Evolutionary conservation across 345 rosid species (phyloP).

Genomic region (Populus deltoides): DNA sequence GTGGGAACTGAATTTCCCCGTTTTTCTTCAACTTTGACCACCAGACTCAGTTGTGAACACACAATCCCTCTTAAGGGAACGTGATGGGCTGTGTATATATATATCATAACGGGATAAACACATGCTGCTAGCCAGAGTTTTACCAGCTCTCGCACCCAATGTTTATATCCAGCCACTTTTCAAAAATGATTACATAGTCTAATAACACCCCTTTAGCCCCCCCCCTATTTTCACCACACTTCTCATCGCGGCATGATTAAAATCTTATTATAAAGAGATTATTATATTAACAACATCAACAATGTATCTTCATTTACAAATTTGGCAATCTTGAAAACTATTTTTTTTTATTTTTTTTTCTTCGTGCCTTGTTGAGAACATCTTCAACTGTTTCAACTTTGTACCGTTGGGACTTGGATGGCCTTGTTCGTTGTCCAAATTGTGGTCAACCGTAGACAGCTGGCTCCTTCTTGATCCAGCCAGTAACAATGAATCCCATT

Average conservation of each 20-base stretch:
- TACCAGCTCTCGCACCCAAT: not conserved
- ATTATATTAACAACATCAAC: too few relatives aligned
- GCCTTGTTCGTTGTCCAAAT: not conserved
- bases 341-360: too few relatives aligned
- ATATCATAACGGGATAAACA: not conserved
- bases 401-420: not conserved
- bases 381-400: not conserved
- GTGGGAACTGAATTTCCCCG: not conserved
- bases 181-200: too few relatives aligned
- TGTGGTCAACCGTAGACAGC: too few relatives aligned
- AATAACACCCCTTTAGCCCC: too few relatives aligned
- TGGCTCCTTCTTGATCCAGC: not conserved
- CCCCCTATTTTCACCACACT: too few relatives aligned
- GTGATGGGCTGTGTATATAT: not conserved
- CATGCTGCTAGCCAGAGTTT: not conserved
- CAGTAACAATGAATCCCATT: not conserved
- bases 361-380: not conserved
- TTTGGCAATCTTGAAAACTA: too few relatives aligned
- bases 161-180: not conserved
- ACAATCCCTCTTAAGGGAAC: not conserved
- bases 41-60: not conserved
- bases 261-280: too few relatives aligned
- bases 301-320: too few relatives aligned
- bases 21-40: not conserved
- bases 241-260: too few relatives aligned